phyloP scores from a whole-genome alignment of 1,284 basidiomycete species.

The Sanghuangporus weigelae region DNA sequence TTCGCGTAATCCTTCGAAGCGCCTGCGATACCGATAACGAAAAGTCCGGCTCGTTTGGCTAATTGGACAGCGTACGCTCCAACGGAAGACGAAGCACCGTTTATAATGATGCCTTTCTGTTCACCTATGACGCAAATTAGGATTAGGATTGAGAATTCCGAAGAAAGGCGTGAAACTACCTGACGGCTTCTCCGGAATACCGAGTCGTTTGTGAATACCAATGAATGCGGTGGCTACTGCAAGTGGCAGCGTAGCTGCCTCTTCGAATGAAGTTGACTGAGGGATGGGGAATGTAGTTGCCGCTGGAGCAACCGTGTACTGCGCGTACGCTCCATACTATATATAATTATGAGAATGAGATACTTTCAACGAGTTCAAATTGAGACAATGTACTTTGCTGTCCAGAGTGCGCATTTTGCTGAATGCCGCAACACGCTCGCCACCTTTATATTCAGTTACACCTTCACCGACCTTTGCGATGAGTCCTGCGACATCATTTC shows the following conservation, averaged over 20 bases:
- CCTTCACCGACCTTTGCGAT: slow-evolving; percentile 18
- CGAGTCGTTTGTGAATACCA: slow-evolving; percentile 25
- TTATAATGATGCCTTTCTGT: slow-evolving; percentile 25
- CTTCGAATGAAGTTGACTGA: slow-evolving; percentile 24
- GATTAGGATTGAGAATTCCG: not conserved
- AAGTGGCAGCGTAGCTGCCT: slow-evolving; percentile 29
- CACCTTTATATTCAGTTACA: slow-evolving; percentile 17
- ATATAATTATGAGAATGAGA: no score
- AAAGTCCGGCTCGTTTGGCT: slow-evolving; percentile 24
- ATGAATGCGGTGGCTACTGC: slow-evolving; percentile 30
- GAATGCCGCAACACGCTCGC: slow-evolving; percentile 24
- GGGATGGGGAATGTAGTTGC: slow-evolving; percentile 9
- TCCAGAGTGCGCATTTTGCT: slow-evolving; percentile 21
- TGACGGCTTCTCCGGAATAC: not conserved
- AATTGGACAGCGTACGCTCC: slow-evolving; percentile 31
- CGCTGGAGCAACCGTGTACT: slow-evolving; percentile 13
- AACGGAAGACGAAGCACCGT: slow-evolving; percentile 30
- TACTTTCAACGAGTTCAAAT: not conserved
- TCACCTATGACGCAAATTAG: not conserved
- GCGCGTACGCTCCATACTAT: slow-evolving; percentile 12
- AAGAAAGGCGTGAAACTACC: not conserved
- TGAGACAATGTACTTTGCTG: slow-evolving; percentile 2
- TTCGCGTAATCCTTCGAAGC: slow-evolving; percentile 19
- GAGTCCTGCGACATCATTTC: slow-evolving; percentile 18
- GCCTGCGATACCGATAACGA: slow-evolving; percentile 29